Percentiles rank a stretch among this genome's conserved stretches.
Evolutionary conservation across 1,139 yeast genomes (phyloP).

Genomic region (Blastobotrys serpentis): DNA sequence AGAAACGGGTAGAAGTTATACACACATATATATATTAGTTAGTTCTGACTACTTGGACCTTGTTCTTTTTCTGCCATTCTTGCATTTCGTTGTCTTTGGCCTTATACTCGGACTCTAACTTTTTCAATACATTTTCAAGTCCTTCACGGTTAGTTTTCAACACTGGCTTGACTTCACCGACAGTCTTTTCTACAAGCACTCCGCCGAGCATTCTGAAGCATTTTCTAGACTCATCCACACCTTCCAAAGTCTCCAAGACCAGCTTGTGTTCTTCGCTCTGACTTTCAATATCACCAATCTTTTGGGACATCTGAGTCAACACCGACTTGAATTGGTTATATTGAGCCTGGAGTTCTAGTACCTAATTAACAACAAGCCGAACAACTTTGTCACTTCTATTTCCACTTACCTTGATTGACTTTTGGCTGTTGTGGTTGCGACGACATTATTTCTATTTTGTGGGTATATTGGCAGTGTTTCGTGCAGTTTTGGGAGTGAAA

Average conservation of each 20-base stretch:
- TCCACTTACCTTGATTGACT: slow-evolving; percentile 27
- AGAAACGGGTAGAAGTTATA: too few relatives aligned
- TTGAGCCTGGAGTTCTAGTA: slow-evolving; percentile 42
- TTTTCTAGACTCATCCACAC: slow-evolving; percentile 57
- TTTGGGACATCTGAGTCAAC: slow-evolving; percentile 39
- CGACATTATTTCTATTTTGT: slow-evolving; percentile 24
- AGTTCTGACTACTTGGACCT: slow-evolving; percentile 43
- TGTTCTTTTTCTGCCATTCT: slow-evolving; percentile 44
- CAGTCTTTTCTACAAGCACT: slow-evolving; percentile 79
- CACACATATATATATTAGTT: slow-evolving; percentile 13
- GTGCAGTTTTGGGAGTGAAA: too few relatives aligned
- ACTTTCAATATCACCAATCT: slow-evolving; percentile 44
- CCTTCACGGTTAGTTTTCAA: slow-evolving; percentile 58
- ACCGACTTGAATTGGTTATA: slow-evolving; percentile 43
- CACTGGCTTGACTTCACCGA: slow-evolving; percentile 70
- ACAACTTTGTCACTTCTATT: too few relatives aligned
- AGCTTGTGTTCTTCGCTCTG: slow-evolving; percentile 45
- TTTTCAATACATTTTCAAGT: slow-evolving; percentile 37
- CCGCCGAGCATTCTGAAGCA: slow-evolving; percentile 96
- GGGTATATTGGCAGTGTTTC: too few relatives aligned
- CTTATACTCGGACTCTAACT: slow-evolving; percentile 38
- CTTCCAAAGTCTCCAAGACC: slow-evolving; percentile 48
- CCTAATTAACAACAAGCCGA: background rate
- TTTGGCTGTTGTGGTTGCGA: slow-evolving; percentile 23
- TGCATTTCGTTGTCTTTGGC: slow-evolving; percentile 40